Evolutionary conservation across 805 yeast species (phyloP).

Genomic region (Nakazawaea ambrosiae): DNA sequence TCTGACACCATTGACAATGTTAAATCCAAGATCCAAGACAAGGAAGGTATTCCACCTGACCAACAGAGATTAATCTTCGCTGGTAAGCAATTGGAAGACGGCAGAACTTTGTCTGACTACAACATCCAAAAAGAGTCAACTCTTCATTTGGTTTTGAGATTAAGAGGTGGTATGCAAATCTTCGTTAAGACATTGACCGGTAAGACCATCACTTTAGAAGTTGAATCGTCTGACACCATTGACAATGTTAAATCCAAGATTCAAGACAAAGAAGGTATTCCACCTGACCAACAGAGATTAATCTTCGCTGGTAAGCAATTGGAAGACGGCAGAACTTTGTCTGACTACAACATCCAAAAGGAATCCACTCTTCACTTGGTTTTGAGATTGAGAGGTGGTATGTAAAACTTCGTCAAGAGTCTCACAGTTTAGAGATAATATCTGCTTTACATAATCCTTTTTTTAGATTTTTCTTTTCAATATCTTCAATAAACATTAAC

Average conservation of each 20-base stretch:
- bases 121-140: constrained; percentile 98
- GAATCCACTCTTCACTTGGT: constrained; percentile 95
- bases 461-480: no score
- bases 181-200: constrained; percentile 30
- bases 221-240: constrained; percentile 95
- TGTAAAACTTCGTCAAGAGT: no score
- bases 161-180: constrained; percentile 81
- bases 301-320: constrained; percentile 97
- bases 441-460: no score
- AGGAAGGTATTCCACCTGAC: constrained; percentile 97
- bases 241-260: constrained; percentile 95
- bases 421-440: no score
- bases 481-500: no score
- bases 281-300: constrained; percentile 96
- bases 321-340: constrained; percentile 92
- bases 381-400: constrained; percentile 94
- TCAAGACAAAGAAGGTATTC: constrained; percentile 96
- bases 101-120: constrained; percentile 95
- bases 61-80: constrained; percentile 97
- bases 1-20: constrained; percentile 97
- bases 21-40: constrained; percentile 94
- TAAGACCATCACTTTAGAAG: constrained; percentile 79
- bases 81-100: constrained; percentile 95
- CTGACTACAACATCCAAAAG: constrained; percentile 97
- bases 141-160: constrained; percentile 90